Percentiles rank a stretch among this genome's conserved stretches.
phyloP scores from a whole-genome alignment of 2,329 filamentous ascomycete genomes.

The Zymoseptoria ardabiliae region DNA sequence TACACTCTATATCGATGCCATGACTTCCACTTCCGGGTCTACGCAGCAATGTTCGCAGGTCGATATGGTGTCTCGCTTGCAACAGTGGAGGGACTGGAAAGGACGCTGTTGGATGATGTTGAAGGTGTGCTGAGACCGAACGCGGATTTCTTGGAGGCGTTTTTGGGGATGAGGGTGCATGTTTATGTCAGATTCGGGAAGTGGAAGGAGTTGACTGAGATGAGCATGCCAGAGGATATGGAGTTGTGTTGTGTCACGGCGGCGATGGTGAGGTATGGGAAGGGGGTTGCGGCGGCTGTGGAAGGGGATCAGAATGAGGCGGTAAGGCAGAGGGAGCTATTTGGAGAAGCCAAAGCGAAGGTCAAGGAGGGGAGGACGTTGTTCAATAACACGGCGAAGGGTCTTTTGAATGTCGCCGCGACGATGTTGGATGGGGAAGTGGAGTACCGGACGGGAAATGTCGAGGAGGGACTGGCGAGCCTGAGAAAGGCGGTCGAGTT shows the following conservation, averaged over 20 bases:
- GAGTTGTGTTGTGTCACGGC: constrained; percentile 62
- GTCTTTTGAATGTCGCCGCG: constrained; percentile 53
- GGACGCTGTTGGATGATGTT: constrained; percentile 55
- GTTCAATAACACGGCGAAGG: constrained; percentile 59
- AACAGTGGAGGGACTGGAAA: constrained; percentile 53
- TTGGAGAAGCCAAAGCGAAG: constrained; percentile 42
- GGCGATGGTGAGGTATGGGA: constrained; percentile 61
- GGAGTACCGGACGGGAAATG: constrained; percentile 59
- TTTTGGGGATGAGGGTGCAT: constrained; percentile 60
- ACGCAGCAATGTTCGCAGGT: constrained; percentile 71
- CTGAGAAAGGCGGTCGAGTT: constrained; percentile 50
- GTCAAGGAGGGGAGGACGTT: constrained; percentile 56
- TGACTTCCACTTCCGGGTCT: constrained; percentile 67
- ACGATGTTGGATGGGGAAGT: constrained; percentile 68
- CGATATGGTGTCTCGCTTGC: constrained; percentile 56
- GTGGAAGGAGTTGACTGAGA: constrained; percentile 58
- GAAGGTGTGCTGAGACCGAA: constrained; percentile 62
- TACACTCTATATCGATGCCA: constrained; percentile 72
- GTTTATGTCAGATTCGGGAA: constrained; percentile 64
- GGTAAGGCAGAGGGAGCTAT: constrained; percentile 43
- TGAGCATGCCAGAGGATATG: constrained; percentile 51
- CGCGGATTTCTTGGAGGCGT: constrained; percentile 72
- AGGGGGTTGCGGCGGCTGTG: constrained; percentile 59
- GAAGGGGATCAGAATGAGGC: constrained; percentile 50
- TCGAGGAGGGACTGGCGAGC: constrained; percentile 42